Evolutionary conservation across 768 basidiomycete genomes (phyloP).

Genomic region (Paxillus involutus): DNA sequence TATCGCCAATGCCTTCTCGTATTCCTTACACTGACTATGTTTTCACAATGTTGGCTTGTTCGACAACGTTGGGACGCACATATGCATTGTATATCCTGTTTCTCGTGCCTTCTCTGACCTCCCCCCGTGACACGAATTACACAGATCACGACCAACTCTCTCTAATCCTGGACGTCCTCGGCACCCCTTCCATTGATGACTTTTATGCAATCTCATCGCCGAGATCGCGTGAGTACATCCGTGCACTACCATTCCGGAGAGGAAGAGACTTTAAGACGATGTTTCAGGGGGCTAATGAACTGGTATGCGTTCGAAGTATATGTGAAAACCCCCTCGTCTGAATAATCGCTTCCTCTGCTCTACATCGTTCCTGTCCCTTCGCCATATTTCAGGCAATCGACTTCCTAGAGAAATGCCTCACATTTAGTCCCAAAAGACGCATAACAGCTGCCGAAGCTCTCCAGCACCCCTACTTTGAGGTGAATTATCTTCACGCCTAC

Average conservation of each 20-base stretch:
- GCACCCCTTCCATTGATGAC: slow-evolving; percentile 87
- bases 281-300: slow-evolving; percentile 73
- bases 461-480: slow-evolving; percentile 86
- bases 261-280: slow-evolving; percentile 67
- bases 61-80: neutral
- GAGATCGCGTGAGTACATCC: slow-evolving; percentile 81
- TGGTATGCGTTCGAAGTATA: slow-evolving; percentile 37
- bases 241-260: slow-evolving; percentile 85
- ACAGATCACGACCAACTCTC: slow-evolving; percentile 91
- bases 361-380: neutral
- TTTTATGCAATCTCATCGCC: slow-evolving; percentile 89
- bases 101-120: neutral
- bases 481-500: slow-evolving; percentile 28
- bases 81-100: neutral
- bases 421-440: slow-evolving; percentile 83
- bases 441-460: slow-evolving; percentile 88
- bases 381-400: slow-evolving; percentile 56
- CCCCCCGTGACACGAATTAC: neutral
- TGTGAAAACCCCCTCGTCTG: neutral
- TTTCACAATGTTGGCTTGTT: neutral
- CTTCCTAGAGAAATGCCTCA: slow-evolving; percentile 76
- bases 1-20: too few relatives aligned
- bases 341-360: neutral
- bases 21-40: neutral
- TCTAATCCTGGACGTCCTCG: slow-evolving; percentile 92